Conservation (phyloP, 1,284 basidiomycete genomes). For the Rhizoctonia solani region DNA sequence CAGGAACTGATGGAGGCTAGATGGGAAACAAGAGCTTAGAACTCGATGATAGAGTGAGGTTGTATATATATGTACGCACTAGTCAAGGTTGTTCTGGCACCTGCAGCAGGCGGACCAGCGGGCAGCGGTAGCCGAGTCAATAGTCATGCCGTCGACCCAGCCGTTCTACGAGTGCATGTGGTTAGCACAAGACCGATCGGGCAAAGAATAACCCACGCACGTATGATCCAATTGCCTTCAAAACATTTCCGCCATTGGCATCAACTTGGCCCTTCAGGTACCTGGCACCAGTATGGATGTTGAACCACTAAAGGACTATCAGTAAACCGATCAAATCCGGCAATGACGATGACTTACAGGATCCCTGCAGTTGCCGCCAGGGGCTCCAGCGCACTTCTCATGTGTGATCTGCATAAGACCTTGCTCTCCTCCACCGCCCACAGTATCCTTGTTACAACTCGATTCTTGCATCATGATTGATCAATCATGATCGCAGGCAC, state of each 20-base stretch:
- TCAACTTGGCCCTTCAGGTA: conserved; percentile 63
- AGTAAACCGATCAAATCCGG: background rate
- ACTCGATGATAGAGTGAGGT: background rate
- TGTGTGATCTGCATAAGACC: conserved; percentile 84
- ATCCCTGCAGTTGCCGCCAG: conserved; percentile 66
- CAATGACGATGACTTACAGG: conserved; percentile 61
- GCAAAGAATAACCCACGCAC: no score
- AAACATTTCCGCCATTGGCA: conserved; percentile 59
- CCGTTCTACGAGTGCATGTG: no score
- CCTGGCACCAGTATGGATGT: conserved; percentile 63
- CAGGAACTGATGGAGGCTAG: conserved; percentile 75
- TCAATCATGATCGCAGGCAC: conserved; percentile 77
- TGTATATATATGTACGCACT: conserved; percentile 59
- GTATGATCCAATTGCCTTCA: conserved; percentile 70
- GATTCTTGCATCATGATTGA: conserved; percentile 85
- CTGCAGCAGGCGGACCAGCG: conserved; percentile 59
- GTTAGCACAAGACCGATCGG: no score
- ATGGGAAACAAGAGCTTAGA: background rate
- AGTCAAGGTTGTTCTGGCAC: conserved; percentile 79
- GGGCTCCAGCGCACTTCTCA: conserved; percentile 75
- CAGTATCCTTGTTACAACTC: conserved; percentile 67
- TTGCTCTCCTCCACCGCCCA: conserved; percentile 78
- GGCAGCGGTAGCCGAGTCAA: conserved; percentile 65
- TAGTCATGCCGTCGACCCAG: conserved; percentile 36
- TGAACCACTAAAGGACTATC: conserved; percentile 58